Percentiles rank a stretch among this genome's conserved stretches.
Evolutionary conservation across 148 eudicot genomes (phyloP).

Genomic region (Fallopia convolvulus): DNA sequence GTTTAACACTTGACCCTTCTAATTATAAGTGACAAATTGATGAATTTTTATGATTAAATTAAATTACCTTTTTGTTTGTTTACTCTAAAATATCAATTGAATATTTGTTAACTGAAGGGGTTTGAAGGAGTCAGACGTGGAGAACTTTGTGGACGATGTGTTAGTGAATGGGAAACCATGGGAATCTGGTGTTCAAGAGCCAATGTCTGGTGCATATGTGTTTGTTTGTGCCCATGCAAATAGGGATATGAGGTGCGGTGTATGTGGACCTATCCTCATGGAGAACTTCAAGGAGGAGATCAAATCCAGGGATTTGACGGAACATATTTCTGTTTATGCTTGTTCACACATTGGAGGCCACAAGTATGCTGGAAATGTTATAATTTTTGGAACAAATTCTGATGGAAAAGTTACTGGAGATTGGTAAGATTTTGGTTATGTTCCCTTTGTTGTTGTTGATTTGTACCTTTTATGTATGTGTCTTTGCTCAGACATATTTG

Average conservation of each 20-base stretch:
- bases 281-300: constrained; percentile 77
- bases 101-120: constrained; percentile 41
- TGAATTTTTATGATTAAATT: not conserved
- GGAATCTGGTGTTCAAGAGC: constrained; percentile 59
- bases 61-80: not conserved
- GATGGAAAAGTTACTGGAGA: constrained; percentile 79
- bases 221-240: constrained; percentile 81
- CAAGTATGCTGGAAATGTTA: constrained; percentile 92
- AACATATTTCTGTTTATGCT: constrained; percentile 66
- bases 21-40: not conserved
- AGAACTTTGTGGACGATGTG: constrained; percentile 82
- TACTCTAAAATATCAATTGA: not conserved
- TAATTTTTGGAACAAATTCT: constrained; percentile 61
- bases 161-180: constrained; percentile 73
- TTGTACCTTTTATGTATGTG: not conserved
- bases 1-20: not conserved
- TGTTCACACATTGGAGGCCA: constrained; percentile 97
- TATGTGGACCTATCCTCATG: constrained; percentile 84
- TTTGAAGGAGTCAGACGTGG: constrained; percentile 79
- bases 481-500: not conserved
- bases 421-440: constrained; percentile 42
- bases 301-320: constrained; percentile 38
- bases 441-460: not conserved
- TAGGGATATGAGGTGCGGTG: constrained; percentile 92
- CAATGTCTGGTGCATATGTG: constrained; percentile 64